phyloP scores from a whole-genome alignment of 495 filamentous ascomycete species.

The Staphylotrichum longicolle region DNA sequence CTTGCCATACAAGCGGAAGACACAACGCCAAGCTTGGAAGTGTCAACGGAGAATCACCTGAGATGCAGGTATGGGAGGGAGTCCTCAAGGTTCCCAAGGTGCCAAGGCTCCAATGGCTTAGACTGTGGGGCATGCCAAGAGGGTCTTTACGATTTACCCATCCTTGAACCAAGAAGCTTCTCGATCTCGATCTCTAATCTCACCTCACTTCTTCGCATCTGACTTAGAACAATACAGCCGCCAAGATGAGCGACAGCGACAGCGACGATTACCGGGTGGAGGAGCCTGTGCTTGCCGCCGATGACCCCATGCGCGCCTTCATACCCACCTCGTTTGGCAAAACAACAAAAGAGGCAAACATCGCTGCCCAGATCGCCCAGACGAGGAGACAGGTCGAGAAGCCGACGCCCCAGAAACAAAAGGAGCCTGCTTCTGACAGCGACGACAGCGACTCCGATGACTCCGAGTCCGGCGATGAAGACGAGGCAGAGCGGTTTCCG shows the following conservation, averaged over 20 bases:
- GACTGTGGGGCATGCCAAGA: constrained; percentile 11
- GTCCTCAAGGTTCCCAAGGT: constrained; percentile 6
- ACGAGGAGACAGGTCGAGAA: constrained; percentile 59
- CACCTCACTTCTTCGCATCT: constrained; percentile 2
- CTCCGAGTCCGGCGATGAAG: constrained; percentile 58
- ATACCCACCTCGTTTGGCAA: constrained; percentile 86
- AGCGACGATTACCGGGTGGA: constrained; percentile 62
- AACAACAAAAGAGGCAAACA: constrained; percentile 66
- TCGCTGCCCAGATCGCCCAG: constrained; percentile 74
- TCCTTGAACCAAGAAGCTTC: too few species aligned
- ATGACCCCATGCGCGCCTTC: constrained; percentile 80
- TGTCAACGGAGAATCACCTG: too few species aligned
- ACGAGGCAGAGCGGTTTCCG: constrained; percentile 87
- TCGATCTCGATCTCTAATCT: neutral
- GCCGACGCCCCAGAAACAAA: constrained; percentile 29
- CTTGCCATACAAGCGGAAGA: too few species aligned
- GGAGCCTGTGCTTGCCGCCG: constrained; percentile 46
- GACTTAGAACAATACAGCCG: neutral
- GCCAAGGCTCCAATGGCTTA: neutral
- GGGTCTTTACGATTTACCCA: too few species aligned
- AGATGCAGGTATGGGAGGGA: neutral
- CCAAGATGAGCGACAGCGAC: constrained; percentile 61
- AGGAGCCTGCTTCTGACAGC: constrained; percentile 39
- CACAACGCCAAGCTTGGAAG: too few species aligned
- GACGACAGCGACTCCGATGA: constrained; percentile 50